phyloP scores from a whole-genome alignment of 1,284 basidiomycete genomes.

The Coriolopsis trogii region DNA sequence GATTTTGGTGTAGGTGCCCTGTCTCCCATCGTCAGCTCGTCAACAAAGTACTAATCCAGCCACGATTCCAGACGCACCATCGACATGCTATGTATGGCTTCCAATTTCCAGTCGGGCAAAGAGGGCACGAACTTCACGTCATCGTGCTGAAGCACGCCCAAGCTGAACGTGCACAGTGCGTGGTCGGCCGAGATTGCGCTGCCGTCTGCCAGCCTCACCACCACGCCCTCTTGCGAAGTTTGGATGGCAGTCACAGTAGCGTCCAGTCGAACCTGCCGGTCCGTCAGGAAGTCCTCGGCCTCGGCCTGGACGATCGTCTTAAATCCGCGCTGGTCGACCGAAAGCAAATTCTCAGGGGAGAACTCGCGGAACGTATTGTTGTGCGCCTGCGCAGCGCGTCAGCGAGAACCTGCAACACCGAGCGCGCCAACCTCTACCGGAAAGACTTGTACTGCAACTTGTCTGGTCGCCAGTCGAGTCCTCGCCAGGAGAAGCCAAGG shows the following conservation, averaged over 20 bases:
- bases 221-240: conserved; percentile 47
- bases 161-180: conserved; percentile 64
- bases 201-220: conserved; percentile 43
- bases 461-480: too few relatives aligned
- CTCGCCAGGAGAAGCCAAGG: conserved; percentile 20
- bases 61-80: conserved; percentile 49
- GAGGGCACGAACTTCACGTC: conserved; percentile 59
- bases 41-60: too few relatives aligned
- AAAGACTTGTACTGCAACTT: conserved; percentile 18
- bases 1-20: conserved; percentile 72
- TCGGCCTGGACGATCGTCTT: conserved; percentile 57
- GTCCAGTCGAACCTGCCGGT: conserved; percentile 51
- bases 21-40: not conserved
- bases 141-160: conserved; percentile 64
- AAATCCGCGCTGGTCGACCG: conserved; percentile 66
- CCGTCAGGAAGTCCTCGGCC: conserved; percentile 52
- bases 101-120: conserved; percentile 65
- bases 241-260: conserved; percentile 54
- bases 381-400: conserved; percentile 44
- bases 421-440: conserved; percentile 20
- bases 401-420: not conserved
- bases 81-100: conserved; percentile 65
- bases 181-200: conserved; percentile 50
- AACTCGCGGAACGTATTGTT: conserved; percentile 66
- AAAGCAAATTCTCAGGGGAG: conserved; percentile 56